These are phyloP conservation scores for Thalassiosira livingstoniorum DNA, from an alignment of 352 stramenopile species.

Conservation along the genomic window DNA sequence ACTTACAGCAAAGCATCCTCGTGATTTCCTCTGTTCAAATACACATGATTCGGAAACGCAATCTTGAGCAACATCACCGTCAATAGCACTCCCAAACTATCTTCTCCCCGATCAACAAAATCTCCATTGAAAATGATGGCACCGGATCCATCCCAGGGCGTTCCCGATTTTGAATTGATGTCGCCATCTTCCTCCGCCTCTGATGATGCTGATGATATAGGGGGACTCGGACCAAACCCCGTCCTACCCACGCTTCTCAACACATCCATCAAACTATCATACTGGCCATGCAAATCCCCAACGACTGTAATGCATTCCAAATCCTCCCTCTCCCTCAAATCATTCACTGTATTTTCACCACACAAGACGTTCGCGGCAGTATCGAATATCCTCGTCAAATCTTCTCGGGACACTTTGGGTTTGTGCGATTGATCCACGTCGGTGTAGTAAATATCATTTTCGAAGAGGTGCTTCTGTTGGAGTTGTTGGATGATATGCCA, in stretches of 20 bases:
- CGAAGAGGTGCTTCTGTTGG: no score
- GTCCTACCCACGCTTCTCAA: slow-evolving; percentile 9
- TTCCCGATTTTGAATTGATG: neutral
- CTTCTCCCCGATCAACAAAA: slow-evolving; percentile 96
- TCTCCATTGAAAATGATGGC: slow-evolving; percentile 94
- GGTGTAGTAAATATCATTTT: no score
- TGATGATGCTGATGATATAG: no score
- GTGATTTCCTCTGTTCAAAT: slow-evolving; percentile 94
- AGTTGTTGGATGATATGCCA: no score
- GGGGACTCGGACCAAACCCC: no score
- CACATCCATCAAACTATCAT: slow-evolving; percentile 19
- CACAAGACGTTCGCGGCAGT: no score
- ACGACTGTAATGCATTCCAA: slow-evolving; percentile 21
- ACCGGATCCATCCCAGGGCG: neutral
- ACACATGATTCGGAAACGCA: slow-evolving; percentile 88
- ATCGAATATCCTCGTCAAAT: no score
- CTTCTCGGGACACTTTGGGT: no score
- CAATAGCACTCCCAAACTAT: slow-evolving; percentile 95
- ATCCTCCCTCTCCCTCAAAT: neutral
- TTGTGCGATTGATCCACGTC: no score
- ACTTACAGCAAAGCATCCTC: slow-evolving; percentile 97
- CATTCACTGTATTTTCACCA: no score
- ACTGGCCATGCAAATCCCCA: slow-evolving; percentile 42
- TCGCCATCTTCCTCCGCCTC: no score
- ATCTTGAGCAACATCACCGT: slow-evolving; percentile 95